phyloP scores from a whole-genome alignment of 441 rosid species.

The Sinapis alba region DNA sequence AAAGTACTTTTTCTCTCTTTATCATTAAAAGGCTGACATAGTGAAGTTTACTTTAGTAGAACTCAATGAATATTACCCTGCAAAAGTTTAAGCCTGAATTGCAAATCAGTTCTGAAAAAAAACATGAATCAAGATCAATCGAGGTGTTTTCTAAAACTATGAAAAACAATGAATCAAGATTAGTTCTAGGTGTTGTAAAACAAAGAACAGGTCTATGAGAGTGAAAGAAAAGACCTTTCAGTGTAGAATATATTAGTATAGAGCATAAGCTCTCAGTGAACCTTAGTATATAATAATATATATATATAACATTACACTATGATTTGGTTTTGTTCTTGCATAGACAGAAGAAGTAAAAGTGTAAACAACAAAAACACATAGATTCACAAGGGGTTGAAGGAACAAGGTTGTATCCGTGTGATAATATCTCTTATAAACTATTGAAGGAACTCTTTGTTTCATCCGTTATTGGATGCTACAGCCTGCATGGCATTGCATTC shows the following conservation, averaged over 20 bases:
- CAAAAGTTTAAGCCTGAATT: constrained; percentile 25
- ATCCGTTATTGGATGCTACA: constrained; percentile 48
- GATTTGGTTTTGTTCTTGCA: constrained; percentile 28
- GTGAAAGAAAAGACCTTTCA: background rate
- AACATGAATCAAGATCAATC: constrained; percentile 6
- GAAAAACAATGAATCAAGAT: background rate
- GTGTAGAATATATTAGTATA: constrained; percentile 16
- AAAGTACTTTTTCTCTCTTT: constrained; percentile 27
- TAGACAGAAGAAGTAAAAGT: constrained; percentile 22
- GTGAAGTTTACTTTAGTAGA: constrained; percentile 28
- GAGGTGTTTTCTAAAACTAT: constrained; percentile 1
- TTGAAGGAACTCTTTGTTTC: background rate
- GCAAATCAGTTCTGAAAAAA: background rate
- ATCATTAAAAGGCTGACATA: constrained; percentile 8
- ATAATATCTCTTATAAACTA: constrained; percentile 33
- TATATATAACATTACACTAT: constrained; percentile 31
- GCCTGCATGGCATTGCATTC: constrained; percentile 64
- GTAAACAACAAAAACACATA: background rate
- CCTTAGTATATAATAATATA: constrained; percentile 2
- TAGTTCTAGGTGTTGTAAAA: background rate
- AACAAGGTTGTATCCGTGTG: constrained; percentile 23
- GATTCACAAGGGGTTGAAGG: constrained; percentile 6
- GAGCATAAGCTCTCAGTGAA: constrained; percentile 25
- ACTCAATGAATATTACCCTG: constrained; percentile 30
- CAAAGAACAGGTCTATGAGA: background rate